A percentile compares a stretch with the other conserved stretches of the same genome.
Evolutionary conservation across 139 green algal genomes (phyloP).

Genomic region (Volvox reticuliferus): DNA sequence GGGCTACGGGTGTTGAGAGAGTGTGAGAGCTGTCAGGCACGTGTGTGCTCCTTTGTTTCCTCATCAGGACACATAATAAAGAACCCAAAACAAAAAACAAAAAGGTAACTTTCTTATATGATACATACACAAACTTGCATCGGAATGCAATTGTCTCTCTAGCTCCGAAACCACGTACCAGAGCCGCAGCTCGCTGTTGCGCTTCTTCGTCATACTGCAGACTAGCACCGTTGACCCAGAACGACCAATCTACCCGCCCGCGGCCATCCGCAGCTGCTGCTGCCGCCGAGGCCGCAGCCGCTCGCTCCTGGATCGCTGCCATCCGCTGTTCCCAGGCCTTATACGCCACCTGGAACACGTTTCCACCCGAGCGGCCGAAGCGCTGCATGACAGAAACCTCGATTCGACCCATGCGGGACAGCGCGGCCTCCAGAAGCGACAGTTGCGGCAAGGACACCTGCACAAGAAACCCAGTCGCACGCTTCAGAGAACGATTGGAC

Average conservation of each 20-base stretch:
- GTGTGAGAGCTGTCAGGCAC: too few species aligned
- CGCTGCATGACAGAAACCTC: slow-evolving; percentile 69
- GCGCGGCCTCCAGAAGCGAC: slow-evolving; percentile 65
- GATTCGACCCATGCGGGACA: slow-evolving; percentile 62
- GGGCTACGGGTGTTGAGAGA: too few species aligned
- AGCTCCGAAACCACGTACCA: slow-evolving; percentile 19
- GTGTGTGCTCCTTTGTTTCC: too few species aligned
- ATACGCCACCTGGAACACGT: slow-evolving; percentile 65
- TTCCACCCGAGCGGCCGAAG: slow-evolving; percentile 46
- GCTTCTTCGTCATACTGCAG: slow-evolving; percentile 40
- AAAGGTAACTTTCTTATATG: too few species aligned
- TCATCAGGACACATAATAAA: too few species aligned
- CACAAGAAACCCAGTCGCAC: not conserved
- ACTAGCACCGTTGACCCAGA: slow-evolving; percentile 32
- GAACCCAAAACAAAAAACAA: too few species aligned
- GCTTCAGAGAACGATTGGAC: too few species aligned
- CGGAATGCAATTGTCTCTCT: too few species aligned
- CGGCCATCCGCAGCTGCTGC: not conserved
- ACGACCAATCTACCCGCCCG: slow-evolving; percentile 21
- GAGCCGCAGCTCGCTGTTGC: not conserved
- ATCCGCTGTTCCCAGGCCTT: slow-evolving; percentile 55
- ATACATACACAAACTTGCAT: too few species aligned
- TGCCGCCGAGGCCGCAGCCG: slow-evolving; percentile 6
- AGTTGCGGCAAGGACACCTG: slow-evolving; percentile 68
- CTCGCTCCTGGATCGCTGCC: slow-evolving; percentile 7